Evolutionary conservation across 1,284 basidiomycete genomes (phyloP), one percentile per base, ranked within the genome.

Genomic region (Tilletia indica): DNA sequence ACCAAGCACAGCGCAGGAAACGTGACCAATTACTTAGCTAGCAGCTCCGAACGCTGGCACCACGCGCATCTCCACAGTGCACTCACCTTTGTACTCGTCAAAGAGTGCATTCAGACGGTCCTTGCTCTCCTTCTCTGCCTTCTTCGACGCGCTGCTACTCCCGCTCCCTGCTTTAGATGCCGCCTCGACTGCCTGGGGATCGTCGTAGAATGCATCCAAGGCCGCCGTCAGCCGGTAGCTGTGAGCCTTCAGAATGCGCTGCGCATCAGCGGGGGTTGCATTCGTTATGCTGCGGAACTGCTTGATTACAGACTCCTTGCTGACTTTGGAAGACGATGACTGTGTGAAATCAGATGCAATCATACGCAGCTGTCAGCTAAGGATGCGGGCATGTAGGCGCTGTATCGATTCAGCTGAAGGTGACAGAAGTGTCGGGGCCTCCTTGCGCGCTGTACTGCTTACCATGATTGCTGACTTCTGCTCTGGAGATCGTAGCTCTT

Each of bases 71-170:
- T 9, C 11, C n/a, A 14, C 58, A 36, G 5, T 21, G 14, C 45
- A 68, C 76, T 68, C 47, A 92, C 92, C 92, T 86, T 91, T 92
- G 85, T 93, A 95, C 72, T 87, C 87, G 71, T 93, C 90, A 80
- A 93, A 95, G 5, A 93, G 82, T 14, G 86, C 80, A 66, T 85
- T 87, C 39, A 95, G 85, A 78, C 89, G 82, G 67, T 81, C 77
- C 9, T 70, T 70, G 14, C 76, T 72, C 67, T 80, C 76, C 45
- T 74, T 74, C 58, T 81, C 76, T 5, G 38, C 54, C 68, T 49
- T 73, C 54, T 69, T 69, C 5, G 25, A 21, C 16, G 42, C 38
- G n/a, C 19, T 54, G 19, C 68, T 39, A 49, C 68, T 56, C 5
- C 42, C 21, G 9, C 45, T 16, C 14, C 48, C 25, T n/a, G 68